phyloP scores from a whole-genome alignment of 495 filamentous ascomycete species.

The Cairneyella variabilis region DNA sequence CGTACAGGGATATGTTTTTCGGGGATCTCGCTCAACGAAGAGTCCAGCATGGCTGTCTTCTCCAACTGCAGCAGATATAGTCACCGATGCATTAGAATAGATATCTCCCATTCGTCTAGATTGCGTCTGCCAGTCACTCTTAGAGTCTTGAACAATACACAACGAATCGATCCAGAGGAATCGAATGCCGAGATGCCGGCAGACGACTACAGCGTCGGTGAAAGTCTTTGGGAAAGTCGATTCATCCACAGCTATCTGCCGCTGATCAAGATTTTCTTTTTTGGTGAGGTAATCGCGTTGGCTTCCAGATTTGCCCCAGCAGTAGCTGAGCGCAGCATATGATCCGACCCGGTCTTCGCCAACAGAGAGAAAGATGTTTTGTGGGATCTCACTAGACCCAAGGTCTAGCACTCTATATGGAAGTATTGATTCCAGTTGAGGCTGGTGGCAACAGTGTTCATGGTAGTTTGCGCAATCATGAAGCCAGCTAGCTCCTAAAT shows the following conservation, averaged over 20 bases:
- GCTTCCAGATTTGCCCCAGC: neutral
- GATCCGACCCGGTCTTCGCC: conserved; percentile 12
- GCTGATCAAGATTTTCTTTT: neutral
- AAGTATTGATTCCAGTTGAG: conserved; percentile 2
- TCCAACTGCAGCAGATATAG: conserved; percentile 9
- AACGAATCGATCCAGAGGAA: conserved; percentile 27
- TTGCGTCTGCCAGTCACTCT: conserved; percentile 21
- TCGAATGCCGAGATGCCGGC: conserved; percentile 13
- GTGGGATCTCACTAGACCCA: neutral
- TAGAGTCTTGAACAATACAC: neutral
- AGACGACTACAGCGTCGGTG: conserved; percentile 6
- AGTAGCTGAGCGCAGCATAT: conserved; percentile 4
- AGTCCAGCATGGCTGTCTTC: conserved; percentile 5
- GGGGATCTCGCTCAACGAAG: conserved; percentile 5
- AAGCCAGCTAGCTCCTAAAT: conserved; percentile 11
- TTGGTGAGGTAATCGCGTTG: neutral
- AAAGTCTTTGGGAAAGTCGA: conserved; percentile 1
- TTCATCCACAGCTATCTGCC: neutral
- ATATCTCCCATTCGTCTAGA: conserved; percentile 16
- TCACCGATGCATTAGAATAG: neutral
- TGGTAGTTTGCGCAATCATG: conserved; percentile 8
- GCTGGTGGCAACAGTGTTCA: conserved; percentile 6
- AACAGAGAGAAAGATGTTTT: conserved; percentile 8
- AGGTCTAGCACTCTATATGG: conserved; percentile 6
- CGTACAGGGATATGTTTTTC: conserved; percentile 4